A percentile compares a stretch with the other conserved stretches of the same genome.
These are phyloP conservation scores for Boletus barrowsii DNA, from an alignment of 768 basidiomycete species.

Conservation along the genomic window DNA sequence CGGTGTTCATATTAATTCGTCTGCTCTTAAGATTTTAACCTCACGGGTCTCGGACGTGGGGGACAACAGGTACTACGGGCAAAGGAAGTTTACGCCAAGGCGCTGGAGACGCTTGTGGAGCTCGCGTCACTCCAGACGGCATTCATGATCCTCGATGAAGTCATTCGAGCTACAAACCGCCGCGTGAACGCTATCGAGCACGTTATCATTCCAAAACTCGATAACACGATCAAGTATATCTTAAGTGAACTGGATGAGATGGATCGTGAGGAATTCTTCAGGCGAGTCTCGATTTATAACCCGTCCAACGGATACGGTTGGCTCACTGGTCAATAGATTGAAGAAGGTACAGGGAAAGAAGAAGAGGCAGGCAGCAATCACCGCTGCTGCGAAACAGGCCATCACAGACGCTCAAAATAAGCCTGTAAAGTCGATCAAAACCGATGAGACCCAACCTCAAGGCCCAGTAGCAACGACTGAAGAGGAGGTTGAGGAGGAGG, in stretches of 20 bases:
- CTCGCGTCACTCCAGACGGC: constrained; percentile 96
- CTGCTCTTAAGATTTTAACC: constrained; percentile 77
- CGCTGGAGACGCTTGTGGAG: constrained; percentile 95
- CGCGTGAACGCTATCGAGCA: constrained; percentile 99
- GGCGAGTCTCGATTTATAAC: constrained; percentile 41
- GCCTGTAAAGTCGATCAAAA: constrained; percentile 1
- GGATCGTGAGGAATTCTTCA: constrained; percentile 95
- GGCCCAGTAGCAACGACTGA: not conserved
- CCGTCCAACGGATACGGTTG: not conserved
- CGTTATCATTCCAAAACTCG: constrained; percentile 90
- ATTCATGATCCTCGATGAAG: constrained; percentile 97
- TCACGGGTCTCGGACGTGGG: constrained; percentile 94
- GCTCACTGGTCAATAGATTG: constrained; percentile 47
- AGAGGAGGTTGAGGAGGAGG: constrained; percentile 8
- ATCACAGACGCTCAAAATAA: constrained; percentile 4
- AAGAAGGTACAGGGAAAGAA: constrained; percentile 99
- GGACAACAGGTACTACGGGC: constrained; percentile 93
- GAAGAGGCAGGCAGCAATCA: constrained; percentile 70
- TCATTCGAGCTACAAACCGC: constrained; percentile 98
- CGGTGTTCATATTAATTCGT: not conserved
- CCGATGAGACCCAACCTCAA: constrained; percentile 3
- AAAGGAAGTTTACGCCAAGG: constrained; percentile 98
- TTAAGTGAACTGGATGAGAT: constrained; percentile 97
- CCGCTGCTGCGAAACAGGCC: constrained; percentile 26
- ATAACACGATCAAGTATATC: constrained; percentile 98